phyloP scores from a whole-genome alignment of 306 rosid species.

The Cyclanthera cordifolia region DNA sequence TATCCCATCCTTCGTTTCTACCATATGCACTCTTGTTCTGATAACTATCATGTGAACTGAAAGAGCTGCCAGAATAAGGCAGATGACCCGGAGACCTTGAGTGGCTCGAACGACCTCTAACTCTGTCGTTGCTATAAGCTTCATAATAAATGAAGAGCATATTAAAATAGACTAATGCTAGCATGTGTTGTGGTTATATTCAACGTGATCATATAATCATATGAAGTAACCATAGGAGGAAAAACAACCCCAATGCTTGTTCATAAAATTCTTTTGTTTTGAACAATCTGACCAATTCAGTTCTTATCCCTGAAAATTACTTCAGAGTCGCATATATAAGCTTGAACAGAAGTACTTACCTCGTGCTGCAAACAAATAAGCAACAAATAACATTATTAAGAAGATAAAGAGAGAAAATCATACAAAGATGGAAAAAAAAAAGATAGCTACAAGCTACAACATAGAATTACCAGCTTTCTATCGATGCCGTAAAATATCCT shows the following conservation, averaged over 20 bases:
- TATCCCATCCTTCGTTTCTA: conserved; percentile 69
- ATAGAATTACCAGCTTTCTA: conserved; percentile 65
- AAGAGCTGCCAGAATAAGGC: conserved; percentile 50
- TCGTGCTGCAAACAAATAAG: conserved; percentile 84
- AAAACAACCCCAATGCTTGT: conserved; percentile 35
- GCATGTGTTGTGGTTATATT: conserved; percentile 53
- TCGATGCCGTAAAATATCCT: conserved; percentile 69
- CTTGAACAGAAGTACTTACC: conserved; percentile 95
- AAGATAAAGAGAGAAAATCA: conserved; percentile 13
- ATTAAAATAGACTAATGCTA: conserved; percentile 57
- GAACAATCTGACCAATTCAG: conserved; percentile 44
- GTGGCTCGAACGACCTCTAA: conserved; percentile 69
- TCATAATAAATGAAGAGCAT: conserved; percentile 73
- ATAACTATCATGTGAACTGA: conserved; percentile 57
- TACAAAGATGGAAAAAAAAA: conserved; percentile 12
- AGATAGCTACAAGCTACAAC: conserved; percentile 41
- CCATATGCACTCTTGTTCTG: conserved; percentile 44
- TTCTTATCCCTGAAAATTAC: conserved; percentile 34
- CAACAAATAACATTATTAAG: conserved; percentile 36
- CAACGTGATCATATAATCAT: conserved; percentile 55
- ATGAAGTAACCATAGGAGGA: conserved; percentile 53
- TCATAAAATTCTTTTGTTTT: conserved; percentile 44
- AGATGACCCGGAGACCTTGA: conserved; percentile 80
- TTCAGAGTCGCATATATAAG: conserved; percentile 58
- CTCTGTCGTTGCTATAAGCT: conserved; percentile 89